Evolutionary conservation across 164 flowering plant genomes (phyloP), one percentile per base, ranked within the genome.

Genomic region (Sextonia rubra): DNA sequence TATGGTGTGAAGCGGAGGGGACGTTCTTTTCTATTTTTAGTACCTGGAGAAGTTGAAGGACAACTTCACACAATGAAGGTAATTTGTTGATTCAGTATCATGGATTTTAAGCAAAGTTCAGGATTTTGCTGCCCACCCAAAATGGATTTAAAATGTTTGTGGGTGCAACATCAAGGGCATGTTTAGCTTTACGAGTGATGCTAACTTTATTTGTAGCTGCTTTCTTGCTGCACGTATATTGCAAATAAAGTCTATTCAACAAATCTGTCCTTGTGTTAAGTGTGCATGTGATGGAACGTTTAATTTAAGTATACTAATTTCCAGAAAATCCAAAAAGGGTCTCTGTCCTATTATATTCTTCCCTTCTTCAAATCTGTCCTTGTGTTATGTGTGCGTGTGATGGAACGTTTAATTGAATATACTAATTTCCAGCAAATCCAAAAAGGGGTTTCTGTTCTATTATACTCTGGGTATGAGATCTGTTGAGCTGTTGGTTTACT

Each of bases 1-100:
- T 73, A 76, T 81, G 91, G 88, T 88, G 85, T 88, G 86, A 81
- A 81, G 88, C 83, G 85, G 87, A 82, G 83, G 81, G 80, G 87
- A 66, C 77, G 72, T 72, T 84, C 85, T 84, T 85, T 80, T 85
- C 88, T 85, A 86, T 86, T 85, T 83, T 76, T 64, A 64, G 44
- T 83, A 78, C 84, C 82, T 23, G 87, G 81, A 86, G 94, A 85
- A 80, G 71, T 70, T 83, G 85, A 81, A 79, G 64, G 69, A 24
- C 64, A 66, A 66, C 25, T 58, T 52, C 66, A 14, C 56, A 30
- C 55, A 2, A 8, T 22, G 49, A 82, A 89, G 91, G 91, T 86
- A 87, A 84, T 74, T 68, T 72, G 29, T 32, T 70, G 49, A 56
- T 65, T 68, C 66, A 69, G 37, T 72, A 32, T 52, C 52, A 61